A percentile compares a stretch with the other conserved stretches of the same genome.
phyloP scores from a whole-genome alignment of 306 rosid species.

The Dalbergia oliveri region DNA sequence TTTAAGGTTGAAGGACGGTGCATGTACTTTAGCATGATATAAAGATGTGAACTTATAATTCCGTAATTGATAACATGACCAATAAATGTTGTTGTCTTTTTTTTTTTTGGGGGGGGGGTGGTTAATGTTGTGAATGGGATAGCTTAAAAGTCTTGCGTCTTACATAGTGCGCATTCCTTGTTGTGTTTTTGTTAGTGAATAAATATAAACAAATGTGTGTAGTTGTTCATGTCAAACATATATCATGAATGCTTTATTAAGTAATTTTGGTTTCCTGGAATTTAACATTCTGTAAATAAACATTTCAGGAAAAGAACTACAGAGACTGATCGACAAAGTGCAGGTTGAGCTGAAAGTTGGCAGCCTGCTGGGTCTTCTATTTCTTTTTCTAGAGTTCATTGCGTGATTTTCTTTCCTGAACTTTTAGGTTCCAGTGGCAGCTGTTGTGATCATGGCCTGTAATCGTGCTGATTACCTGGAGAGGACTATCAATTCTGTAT shows the following conservation, averaged over 20 bases:
- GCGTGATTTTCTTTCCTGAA: slow-evolving; percentile 46
- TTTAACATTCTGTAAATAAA: slow-evolving; percentile 49
- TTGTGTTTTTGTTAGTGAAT: slow-evolving; percentile 26
- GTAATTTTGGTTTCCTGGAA: slow-evolving; percentile 38
- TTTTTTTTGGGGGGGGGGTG: too few relatives aligned
- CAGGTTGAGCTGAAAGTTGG: slow-evolving; percentile 64
- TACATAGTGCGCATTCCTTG: slow-evolving; percentile 6
- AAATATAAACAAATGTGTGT: neutral
- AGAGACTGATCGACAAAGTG: slow-evolving; percentile 69
- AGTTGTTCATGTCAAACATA: slow-evolving; percentile 25
- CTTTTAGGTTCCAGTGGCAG: slow-evolving; percentile 92
- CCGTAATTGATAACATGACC: neutral
- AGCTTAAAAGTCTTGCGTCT: neutral
- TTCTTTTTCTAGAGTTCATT: slow-evolving; percentile 43
- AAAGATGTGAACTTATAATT: neutral
- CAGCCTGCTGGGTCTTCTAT: slow-evolving; percentile 37
- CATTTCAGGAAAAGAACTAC: slow-evolving; percentile 79
- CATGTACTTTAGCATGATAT: neutral
- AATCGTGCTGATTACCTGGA: slow-evolving; percentile 97
- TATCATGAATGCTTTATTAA: slow-evolving; percentile 37
- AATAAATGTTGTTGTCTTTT: neutral
- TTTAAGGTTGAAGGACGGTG: slow-evolving; percentile 6
- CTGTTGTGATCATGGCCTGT: slow-evolving; percentile 98
- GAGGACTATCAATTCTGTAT: slow-evolving; percentile 80
- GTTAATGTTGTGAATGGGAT: neutral